phyloP scores from a whole-genome alignment of 768 basidiomycete species.

The Polyporus arcularius region DNA sequence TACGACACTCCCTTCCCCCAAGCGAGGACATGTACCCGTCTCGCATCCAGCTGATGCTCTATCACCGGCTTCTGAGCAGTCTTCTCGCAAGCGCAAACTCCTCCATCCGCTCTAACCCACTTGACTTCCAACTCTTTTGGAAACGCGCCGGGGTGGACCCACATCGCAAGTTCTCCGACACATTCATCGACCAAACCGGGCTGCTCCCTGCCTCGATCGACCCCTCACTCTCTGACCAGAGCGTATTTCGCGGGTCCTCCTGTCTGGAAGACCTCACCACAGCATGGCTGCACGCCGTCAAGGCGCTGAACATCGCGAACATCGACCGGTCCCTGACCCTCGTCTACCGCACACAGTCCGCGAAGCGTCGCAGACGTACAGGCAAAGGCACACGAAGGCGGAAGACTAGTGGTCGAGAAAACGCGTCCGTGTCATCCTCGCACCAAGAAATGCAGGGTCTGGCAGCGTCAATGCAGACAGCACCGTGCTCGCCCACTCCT shows the following conservation, averaged over 20 bases:
- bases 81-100: slow-evolving; percentile 40
- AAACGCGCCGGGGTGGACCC: slow-evolving; percentile 44
- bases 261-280: slow-evolving; percentile 35
- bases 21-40: slow-evolving; percentile 59
- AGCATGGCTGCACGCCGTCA: slow-evolving; percentile 33
- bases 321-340: slow-evolving; percentile 48
- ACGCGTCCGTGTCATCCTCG: neutral
- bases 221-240: too few species aligned
- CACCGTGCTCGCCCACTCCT: neutral
- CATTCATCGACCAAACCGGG: slow-evolving; percentile 43
- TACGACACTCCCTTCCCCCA: slow-evolving; percentile 47
- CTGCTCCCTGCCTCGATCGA: slow-evolving; percentile 8
- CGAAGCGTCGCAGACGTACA: neutral
- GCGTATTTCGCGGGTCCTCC: neutral
- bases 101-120: slow-evolving; percentile 17
- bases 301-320: slow-evolving; percentile 26
- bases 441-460: slow-evolving; percentile 44
- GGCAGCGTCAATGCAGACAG: slow-evolving; percentile 42
- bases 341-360: slow-evolving; percentile 46
- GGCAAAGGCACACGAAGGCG: neutral
- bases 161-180: slow-evolving; percentile 45
- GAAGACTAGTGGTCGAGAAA: neutral
- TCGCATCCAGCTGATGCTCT: slow-evolving; percentile 77
- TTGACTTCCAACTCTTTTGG: slow-evolving; percentile 61
- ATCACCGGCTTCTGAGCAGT: slow-evolving; percentile 61